Evolutionary conservation across 495 filamentous ascomycete species (phyloP).

Genomic region (Penicillium cataractarum): DNA sequence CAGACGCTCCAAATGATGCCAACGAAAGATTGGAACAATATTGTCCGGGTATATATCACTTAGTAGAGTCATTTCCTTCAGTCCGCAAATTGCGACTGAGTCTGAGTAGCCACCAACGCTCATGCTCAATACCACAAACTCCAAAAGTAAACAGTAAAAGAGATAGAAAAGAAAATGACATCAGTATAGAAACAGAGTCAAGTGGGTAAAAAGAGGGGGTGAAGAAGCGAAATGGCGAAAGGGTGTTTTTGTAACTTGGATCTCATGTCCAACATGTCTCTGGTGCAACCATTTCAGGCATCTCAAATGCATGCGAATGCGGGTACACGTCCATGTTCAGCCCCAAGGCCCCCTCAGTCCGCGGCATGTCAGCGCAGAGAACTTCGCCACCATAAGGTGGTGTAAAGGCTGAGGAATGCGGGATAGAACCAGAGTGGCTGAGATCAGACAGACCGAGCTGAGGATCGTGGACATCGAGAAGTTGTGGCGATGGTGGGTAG

Average conservation of each 20-base stretch:
- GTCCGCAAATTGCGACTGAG: neutral
- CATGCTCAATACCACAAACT: conserved; percentile 24
- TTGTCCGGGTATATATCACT: conserved; percentile 30
- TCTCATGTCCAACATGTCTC: conserved; percentile 41
- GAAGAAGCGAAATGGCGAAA: neutral
- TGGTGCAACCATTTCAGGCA: conserved; percentile 32
- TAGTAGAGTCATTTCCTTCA: conserved; percentile 16
- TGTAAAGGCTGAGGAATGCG: conserved; percentile 38
- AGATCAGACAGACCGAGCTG: conserved; percentile 35
- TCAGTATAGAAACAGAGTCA: conserved; percentile 16
- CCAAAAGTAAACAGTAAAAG: conserved; percentile 7
- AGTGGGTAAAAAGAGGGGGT: neutral
- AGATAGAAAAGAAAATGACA: neutral
- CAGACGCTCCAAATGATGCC: conserved; percentile 18
- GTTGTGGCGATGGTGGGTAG: conserved; percentile 43
- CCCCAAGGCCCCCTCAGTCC: conserved; percentile 30
- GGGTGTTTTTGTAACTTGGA: neutral
- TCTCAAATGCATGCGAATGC: conserved; percentile 35
- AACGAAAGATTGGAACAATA: conserved; percentile 14
- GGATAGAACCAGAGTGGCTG: conserved; percentile 32
- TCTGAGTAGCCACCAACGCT: conserved; percentile 23
- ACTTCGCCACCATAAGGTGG: conserved; percentile 39
- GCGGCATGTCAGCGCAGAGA: conserved; percentile 34
- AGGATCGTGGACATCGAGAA: conserved; percentile 39
- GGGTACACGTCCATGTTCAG: conserved; percentile 42